Base-by-base conservation (phyloP, 192 early-diverging fungal genomes). In the Coemansia sp. region DNA sequence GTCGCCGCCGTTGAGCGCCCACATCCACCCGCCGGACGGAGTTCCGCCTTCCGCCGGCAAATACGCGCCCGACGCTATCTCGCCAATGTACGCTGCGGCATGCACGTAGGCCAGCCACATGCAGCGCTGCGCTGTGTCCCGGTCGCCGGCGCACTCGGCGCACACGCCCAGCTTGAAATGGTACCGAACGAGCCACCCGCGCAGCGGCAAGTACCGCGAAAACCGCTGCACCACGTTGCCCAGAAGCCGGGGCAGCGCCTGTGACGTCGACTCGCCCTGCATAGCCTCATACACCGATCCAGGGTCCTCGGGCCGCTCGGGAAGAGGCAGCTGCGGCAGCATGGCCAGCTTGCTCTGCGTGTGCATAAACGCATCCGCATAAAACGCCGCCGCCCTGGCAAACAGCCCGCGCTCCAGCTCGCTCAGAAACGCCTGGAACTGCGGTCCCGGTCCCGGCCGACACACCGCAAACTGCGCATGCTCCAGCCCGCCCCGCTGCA, bases 141-240 rank as follows among this genome's bases (percentile, higher is more conserved):
- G 64, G 54, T 74, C 77, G 23, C 71, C 71, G 1, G 50, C 44
- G 20, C 71, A 69, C 61, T 80, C 77, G 8, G 77, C 71, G 40
- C 65, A 64, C 20, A 69, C 42, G 12, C 62, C 60, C 54, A 74
- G 19, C 54, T 80, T 80, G 54, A 68, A 74, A 19, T 80, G 68
- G 38, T 80, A 80, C 47, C 77, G 59, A 26, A 23, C 68, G n/a
- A 74, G 68, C 77, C 72, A 80, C 4, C 51, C 71, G 2, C 77
- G 68, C 65, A 80, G n/a, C 3, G 77, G 72, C 49, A 74, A 28
- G 15, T 60, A 61, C 36, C 71, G 46, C 3, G 64, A 61, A 28
- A 47, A 74, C 50, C 53, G 46, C 4, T 47, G n/a, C 11, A 67
- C 50, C 14, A 78, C 46, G 2, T 66, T 67, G 15, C 11, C 17